Evolutionary conservation across 225 moss, liverwort and hornwort genomes (phyloP).

Genomic region (Neckera pumila): DNA sequence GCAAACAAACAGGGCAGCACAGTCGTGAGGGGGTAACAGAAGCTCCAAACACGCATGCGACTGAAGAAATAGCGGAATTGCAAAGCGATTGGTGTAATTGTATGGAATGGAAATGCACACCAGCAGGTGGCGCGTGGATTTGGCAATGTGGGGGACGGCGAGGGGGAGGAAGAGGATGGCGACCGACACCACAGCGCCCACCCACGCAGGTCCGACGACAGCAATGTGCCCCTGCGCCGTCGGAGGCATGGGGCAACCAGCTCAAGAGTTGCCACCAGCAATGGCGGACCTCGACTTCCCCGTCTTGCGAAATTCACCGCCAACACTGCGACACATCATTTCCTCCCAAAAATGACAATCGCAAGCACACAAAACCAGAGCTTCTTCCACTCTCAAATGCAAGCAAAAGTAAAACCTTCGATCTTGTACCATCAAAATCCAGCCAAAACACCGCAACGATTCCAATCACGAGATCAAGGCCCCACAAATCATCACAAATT

Average conservation of each 20-base stretch:
- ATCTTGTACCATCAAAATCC: background rate
- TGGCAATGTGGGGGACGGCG: constrained; percentile 11
- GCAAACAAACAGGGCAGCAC: background rate
- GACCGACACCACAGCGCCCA: constrained; percentile 24
- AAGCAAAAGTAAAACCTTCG: background rate
- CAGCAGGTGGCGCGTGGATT: constrained; percentile 23
- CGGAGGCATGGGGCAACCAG: constrained; percentile 19
- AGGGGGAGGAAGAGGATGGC: constrained; percentile 24
- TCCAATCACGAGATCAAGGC: background rate
- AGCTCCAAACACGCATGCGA: background rate
- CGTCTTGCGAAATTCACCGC: background rate
- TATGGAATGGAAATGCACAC: background rate
- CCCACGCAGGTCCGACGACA: constrained; percentile 31
- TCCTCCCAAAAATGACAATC: background rate
- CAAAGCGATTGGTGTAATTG: background rate
- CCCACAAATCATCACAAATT: background rate
- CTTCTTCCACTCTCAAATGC: background rate
- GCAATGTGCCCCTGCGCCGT: constrained; percentile 2
- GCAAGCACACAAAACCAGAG: background rate
- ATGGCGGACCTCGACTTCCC: background rate
- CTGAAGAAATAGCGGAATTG: background rate
- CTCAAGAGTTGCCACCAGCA: background rate
- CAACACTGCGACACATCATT: background rate
- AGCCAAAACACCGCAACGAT: background rate
- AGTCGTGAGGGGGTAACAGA: background rate